Percentiles rank a stretch among this genome's conserved stretches.
phyloP scores from a whole-genome alignment of 768 basidiomycete species.

The Rhodotorula kratochvilovae region DNA sequence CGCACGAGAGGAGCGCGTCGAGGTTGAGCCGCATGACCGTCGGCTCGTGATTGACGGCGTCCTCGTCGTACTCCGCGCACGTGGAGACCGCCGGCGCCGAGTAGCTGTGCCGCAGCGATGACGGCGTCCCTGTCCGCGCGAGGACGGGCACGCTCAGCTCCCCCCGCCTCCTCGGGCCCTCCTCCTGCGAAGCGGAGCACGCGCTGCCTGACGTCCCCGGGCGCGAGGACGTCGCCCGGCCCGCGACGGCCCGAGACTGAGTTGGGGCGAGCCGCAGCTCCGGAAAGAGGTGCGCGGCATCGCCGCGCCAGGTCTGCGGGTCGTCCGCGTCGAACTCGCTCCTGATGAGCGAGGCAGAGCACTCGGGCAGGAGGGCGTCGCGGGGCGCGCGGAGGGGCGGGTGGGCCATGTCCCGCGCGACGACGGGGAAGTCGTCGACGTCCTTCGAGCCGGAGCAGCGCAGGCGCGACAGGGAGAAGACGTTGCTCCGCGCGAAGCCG shows the following conservation, averaged over 20 bases:
- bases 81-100: not conserved
- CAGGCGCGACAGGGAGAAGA: not conserved
- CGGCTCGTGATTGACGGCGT: not conserved
- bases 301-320: constrained; percentile 15
- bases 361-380: not conserved
- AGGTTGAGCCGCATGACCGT: not conserved
- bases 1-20: not conserved
- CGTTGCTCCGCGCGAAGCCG: not conserved
- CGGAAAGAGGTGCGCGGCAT: constrained; percentile 1
- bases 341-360: not conserved
- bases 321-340: constrained; percentile 4
- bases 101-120: not conserved
- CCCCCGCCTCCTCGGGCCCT: not conserved
- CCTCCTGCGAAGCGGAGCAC: not conserved
- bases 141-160: not conserved
- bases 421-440: not conserved
- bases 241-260: not conserved
- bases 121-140: not conserved
- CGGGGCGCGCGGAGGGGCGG: not conserved
- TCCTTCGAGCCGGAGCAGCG: not conserved
- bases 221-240: not conserved
- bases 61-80: not conserved
- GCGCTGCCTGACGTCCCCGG: not conserved
- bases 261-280: not conserved
- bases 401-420: not conserved